Evolutionary conservation across 169 alveolate genomes (phyloP), one percentile per base, ranked within the genome.

Genomic region (Cryptosporidium ubiquitum): DNA sequence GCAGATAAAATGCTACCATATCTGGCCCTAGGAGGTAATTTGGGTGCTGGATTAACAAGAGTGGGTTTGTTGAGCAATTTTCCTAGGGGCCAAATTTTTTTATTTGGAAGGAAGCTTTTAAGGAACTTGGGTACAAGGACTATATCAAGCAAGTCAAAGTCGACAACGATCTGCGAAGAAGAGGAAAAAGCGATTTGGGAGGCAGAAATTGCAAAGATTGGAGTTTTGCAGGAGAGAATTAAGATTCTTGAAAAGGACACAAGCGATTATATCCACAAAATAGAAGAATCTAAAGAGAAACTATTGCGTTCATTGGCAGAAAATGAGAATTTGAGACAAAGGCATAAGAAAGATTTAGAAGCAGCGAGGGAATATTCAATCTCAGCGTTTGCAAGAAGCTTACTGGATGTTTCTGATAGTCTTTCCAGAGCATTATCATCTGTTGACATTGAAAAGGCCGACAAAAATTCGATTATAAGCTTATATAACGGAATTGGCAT

Each of bases 321-420:
- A 26, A 85, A 85, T 47, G 86, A 91, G 18, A 85, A 91, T 39
- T 74, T 85, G n/a, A 55, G 86, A 26, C 85, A 69, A 84, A 74
- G 92, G 33, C 91, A 73, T 16, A 69, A 70, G 35, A 55, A 85
- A 70, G 95, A 93, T 55, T 84, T 92, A 18, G 95, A 93, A 14
- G 33, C 69, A 23, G 85, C 93, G 3, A 91, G 84, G 75, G 86
- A 85, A 35, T 95, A 85, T 70, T 93, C 96, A 29, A 95, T 95
- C 12, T 39, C 94, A n/a, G 93, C 92, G 31, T 95, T 95, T 68
- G 97, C 97, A 12, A 94, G 91, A 86, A 96, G 95, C 55, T 57
- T 95, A 4, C 58, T 95, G 20, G 97, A 95, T 57, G 95, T 94
- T 9, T 57, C 92, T 29, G 97, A 95, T 69, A 94, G 92, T 69